Evolutionary conservation across 2,329 filamentous ascomycete species (phyloP), one percentile per base, ranked within the genome.

Genomic region (Aureobasidium sp.): DNA sequence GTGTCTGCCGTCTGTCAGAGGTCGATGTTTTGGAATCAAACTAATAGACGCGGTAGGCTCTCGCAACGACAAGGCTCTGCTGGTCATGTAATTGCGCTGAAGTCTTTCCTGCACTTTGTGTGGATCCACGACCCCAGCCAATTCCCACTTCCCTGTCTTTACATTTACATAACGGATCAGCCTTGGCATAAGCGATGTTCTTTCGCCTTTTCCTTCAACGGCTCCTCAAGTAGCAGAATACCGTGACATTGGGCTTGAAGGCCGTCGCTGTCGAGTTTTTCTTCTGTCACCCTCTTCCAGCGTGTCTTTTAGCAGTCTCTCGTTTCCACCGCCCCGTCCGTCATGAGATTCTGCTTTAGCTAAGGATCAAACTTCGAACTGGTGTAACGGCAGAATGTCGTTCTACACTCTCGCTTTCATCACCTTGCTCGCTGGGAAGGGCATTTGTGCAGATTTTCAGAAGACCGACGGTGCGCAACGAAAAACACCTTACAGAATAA

Each of bases 171-270:
- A 47, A 37, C 57, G 26, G 36, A 50, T 44, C 57, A 60, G 46
- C 44, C 57, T 60, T 60, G 57, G 57, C 57, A 41, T 50, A 51
- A 48, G 53, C 53, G 15, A 47, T 48, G 42, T 48, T 51, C 36
- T 60, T 46, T 32, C 26, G 34, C 34, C 36, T 51, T 51, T 51
- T 51, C 20, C 32, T 60, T 23, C 36, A 50, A 27, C 57, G 20
- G 46, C 17, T 29, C 47, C 17, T 51, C 36, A 51, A 60, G 44
- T 51, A 60, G 46, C 36, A 60, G 36, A 23, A 50, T 32, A 41
- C 44, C 37, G 42, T 60, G 55, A 58, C 57, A 51, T 60, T 42
- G 44, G 42, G 17, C 57, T 42, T 23, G 9, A 23, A 47, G 32
- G 15, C 48, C 44, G 36, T 60, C 46, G 36, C 44, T 15, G 12